Evolutionary conservation across 2,329 filamentous ascomycete genomes (phyloP), one percentile per base, ranked within the genome.

Genomic region (Xylaria sp.): DNA sequence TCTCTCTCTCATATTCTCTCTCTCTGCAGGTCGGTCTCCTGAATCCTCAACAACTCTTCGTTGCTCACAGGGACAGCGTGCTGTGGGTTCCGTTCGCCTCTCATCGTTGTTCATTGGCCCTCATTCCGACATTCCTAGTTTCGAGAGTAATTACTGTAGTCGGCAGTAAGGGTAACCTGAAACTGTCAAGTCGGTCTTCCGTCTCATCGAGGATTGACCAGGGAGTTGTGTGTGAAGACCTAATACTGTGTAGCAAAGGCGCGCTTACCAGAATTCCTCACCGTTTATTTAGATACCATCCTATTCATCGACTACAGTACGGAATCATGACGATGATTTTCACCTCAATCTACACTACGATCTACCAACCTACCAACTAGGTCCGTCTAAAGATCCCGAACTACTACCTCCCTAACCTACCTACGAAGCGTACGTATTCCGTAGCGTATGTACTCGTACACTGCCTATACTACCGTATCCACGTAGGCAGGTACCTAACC

Each of bases 271-370:
- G 47, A 46, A 46, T 16, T 46, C 42, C 42, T 46, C 42, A 46
- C 42, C 42, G 42, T 46, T 46, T 46, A 46, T 46, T 46, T 54
- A 44, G 52, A 19, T 49, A 42, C 37, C 37, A 42, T 4, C 53
- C 48, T 44, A 35, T 49, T 54, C 39, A 53, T 55, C 49, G n/a
- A 51, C 49, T 35, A 35, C 49, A 35, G 49, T 35, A 34, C 10
- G 23, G 49, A 51, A 51, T 58, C 48, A 55, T 58, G 54, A 60
- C 39, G 48, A 55, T 57, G 35, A 54, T 54, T 55, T 50, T 47
- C 35, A 47, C 51, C 52, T 55, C 49, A 55, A 52, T 53, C 51
- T 52, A 55, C 59, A 59, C 59, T 51, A 51, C 11, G 9, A 42
- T 42, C 37, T 42, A 10, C 37, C 23, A 30, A 30, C 23, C 23